These are phyloP conservation scores for Didymella segeticola DNA, from an alignment of 2,329 filamentous ascomycete species.

Conservation along the genomic window DNA sequence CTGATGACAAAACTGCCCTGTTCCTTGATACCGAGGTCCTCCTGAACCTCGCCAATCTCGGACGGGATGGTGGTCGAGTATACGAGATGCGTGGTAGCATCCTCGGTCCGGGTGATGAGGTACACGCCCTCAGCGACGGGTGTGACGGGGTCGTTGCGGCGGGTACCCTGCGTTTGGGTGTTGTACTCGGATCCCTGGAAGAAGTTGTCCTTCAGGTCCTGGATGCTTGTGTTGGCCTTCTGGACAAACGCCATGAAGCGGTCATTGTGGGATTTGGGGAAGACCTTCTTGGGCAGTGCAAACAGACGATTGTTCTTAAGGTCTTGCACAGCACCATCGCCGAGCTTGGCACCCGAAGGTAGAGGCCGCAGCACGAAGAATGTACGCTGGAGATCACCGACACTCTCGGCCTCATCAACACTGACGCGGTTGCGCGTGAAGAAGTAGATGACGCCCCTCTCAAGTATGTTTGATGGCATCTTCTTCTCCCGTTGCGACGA, in stretches of 20 bases:
- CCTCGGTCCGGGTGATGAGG: slow-evolving; percentile 72
- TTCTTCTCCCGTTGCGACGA: slow-evolving; percentile 59
- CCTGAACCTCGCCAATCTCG: slow-evolving; percentile 73
- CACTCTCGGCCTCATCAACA: slow-evolving; percentile 70
- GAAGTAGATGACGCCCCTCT: slow-evolving; percentile 92
- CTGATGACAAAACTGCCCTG: slow-evolving; percentile 80
- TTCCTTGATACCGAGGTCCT: slow-evolving; percentile 72
- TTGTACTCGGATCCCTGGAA: slow-evolving; percentile 71
- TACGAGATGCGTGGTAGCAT: slow-evolving; percentile 74
- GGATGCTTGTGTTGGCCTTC: slow-evolving; percentile 70
- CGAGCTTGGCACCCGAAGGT: slow-evolving; percentile 71
- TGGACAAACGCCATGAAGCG: slow-evolving; percentile 85
- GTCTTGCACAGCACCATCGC: slow-evolving; percentile 63
- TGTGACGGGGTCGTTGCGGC: slow-evolving; percentile 71
- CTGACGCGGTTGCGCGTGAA: slow-evolving; percentile 82
- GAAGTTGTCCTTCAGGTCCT: slow-evolving; percentile 75
- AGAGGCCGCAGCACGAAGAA: slow-evolving; percentile 82
- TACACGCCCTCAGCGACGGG: slow-evolving; percentile 88
- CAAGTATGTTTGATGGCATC: slow-evolving; percentile 70
- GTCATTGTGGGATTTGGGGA: slow-evolving; percentile 72
- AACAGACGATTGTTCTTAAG: slow-evolving; percentile 73
- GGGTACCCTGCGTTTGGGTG: slow-evolving; percentile 76
- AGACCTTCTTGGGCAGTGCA: slow-evolving; percentile 82
- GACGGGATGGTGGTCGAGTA: slow-evolving; percentile 80
- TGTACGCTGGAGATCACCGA: slow-evolving; percentile 77